Percentiles rank a stretch among this genome's conserved stretches.
Evolutionary conservation across 2,329 filamentous ascomycete species (phyloP).

Genomic region (Periconia sp.): DNA sequence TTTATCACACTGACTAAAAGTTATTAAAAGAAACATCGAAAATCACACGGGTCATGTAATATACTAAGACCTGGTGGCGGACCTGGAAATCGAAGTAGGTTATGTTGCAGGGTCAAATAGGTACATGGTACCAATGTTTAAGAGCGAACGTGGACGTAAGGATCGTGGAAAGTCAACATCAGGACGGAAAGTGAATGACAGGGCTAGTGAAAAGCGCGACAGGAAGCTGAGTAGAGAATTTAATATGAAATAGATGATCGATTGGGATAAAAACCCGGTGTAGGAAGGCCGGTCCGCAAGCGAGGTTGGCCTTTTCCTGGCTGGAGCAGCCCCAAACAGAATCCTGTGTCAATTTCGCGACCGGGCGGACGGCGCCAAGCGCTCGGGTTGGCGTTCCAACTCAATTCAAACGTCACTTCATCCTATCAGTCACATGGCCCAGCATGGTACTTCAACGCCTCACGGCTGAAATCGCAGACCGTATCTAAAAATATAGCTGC

Average conservation of each 20-base stretch:
- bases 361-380: not conserved
- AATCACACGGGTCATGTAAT: too few relatives aligned
- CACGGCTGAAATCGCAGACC: not conserved
- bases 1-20: too few relatives aligned
- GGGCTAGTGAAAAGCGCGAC: not conserved
- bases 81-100: too few relatives aligned
- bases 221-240: not conserved
- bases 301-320: not conserved
- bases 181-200: not conserved
- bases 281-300: not conserved
- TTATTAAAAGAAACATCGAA: too few relatives aligned
- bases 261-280: not conserved
- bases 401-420: slow-evolving; percentile 1
- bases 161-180: not conserved
- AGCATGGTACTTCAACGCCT: not conserved
- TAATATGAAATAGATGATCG: not conserved
- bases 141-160: too few relatives aligned
- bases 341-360: not conserved
- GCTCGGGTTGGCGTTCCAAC: not conserved
- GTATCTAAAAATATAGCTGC: not conserved
- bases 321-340: not conserved
- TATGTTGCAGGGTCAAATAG: too few relatives aligned
- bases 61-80: too few relatives aligned
- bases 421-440: not conserved
- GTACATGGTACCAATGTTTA: too few relatives aligned